phyloP scores from a whole-genome alignment of 2,329 filamentous ascomycete species.

The Leptoxyphium fumago region DNA sequence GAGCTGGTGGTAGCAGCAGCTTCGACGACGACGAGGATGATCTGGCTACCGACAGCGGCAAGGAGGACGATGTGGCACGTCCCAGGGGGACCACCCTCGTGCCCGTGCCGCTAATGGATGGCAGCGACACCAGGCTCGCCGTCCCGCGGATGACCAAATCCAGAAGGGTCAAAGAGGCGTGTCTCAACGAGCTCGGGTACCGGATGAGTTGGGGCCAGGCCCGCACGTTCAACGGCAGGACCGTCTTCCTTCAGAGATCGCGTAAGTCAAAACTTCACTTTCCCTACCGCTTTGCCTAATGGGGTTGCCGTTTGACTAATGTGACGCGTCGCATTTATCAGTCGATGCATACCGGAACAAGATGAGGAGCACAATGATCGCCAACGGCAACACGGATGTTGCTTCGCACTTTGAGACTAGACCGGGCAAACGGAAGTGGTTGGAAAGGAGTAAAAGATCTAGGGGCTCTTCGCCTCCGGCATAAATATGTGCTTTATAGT shows the following conservation, averaged over 20 bases:
- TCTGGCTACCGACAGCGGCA: not conserved
- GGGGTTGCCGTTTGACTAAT: not conserved
- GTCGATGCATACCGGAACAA: constrained; percentile 93
- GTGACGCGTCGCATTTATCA: constrained; percentile 24
- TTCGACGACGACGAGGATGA: constrained; percentile 55
- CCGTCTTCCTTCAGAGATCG: constrained; percentile 79
- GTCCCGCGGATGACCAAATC: constrained; percentile 60
- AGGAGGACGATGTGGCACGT: constrained; percentile 35
- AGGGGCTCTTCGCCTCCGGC: constrained; percentile 4
- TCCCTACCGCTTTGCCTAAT: not conserved
- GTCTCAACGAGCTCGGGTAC: constrained; percentile 83
- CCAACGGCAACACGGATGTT: constrained; percentile 53
- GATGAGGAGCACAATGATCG: constrained; percentile 69
- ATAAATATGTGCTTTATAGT: not conserved
- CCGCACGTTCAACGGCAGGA: constrained; percentile 73
- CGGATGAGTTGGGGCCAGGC: constrained; percentile 96
- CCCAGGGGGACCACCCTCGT: constrained; percentile 34
- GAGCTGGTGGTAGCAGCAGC: constrained; percentile 12
- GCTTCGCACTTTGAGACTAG: constrained; percentile 83
- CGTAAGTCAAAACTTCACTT: constrained; percentile 43
- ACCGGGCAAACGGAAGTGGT: constrained; percentile 57
- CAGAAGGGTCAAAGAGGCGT: constrained; percentile 67
- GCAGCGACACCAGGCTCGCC: constrained; percentile 55
- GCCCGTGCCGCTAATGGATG: constrained; percentile 42
- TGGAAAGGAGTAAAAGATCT: constrained; percentile 28